Conservation (phyloP, 106 monocot genomes). For the Dendrobium chrysotoxum region DNA sequence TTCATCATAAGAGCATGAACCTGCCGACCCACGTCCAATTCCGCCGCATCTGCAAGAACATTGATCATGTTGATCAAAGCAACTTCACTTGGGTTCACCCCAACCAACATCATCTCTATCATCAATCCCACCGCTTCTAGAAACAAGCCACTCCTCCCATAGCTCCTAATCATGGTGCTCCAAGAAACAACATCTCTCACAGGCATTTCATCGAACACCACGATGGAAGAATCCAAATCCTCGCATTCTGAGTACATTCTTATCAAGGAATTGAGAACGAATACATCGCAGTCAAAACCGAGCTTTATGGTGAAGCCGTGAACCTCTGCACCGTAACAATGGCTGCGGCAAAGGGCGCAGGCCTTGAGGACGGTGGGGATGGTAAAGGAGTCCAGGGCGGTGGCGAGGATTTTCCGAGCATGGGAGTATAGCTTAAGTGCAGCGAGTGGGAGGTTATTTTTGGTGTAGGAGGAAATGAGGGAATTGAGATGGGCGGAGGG, state of each 20-base stretch:
- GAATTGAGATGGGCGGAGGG: conserved; percentile 22
- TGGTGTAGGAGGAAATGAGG: conserved; percentile 49
- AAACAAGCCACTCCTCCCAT: background rate
- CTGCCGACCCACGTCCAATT: conserved; percentile 13
- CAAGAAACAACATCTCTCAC: conserved; percentile 54
- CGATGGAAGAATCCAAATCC: conserved; percentile 6
- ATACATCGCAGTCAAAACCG: conserved; percentile 38
- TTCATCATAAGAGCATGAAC: conserved; percentile 36
- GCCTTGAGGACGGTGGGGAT: conserved; percentile 53
- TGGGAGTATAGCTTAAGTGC: conserved; percentile 33
- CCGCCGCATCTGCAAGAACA: conserved; percentile 36
- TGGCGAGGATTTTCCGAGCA: conserved; percentile 1
- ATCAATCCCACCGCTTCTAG: conserved; percentile 23
- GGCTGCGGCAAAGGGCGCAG: conserved; percentile 21
- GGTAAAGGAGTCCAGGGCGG: conserved; percentile 30
- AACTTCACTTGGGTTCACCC: conserved; percentile 26
- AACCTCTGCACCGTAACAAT: conserved; percentile 21
- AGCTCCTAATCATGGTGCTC: conserved; percentile 51
- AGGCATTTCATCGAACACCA: conserved; percentile 58
- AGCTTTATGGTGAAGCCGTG: conserved; percentile 39
- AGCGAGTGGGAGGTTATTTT: conserved; percentile 10
- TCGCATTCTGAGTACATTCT: conserved; percentile 58
- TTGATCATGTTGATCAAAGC: conserved; percentile 42
- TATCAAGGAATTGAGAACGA: conserved; percentile 49
- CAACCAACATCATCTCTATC: conserved; percentile 27